Percentiles rank a stretch among this genome's conserved stretches.
Conservation (phyloP, 495 filamentous ascomycete genomes). For the Evernia prunastri region DNA sequence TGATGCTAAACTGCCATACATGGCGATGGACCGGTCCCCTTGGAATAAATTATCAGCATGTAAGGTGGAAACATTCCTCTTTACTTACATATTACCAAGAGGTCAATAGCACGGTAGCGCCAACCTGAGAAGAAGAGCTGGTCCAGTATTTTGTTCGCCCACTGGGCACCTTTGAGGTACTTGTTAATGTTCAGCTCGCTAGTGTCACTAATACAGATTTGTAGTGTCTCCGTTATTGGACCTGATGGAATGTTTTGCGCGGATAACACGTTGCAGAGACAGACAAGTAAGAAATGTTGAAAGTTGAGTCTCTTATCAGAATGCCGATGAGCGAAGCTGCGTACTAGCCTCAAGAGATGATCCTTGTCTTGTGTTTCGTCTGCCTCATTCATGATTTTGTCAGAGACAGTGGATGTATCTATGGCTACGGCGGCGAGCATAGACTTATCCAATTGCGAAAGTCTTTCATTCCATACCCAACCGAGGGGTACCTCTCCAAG, state of each 20-base stretch:
- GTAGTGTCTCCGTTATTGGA: background rate
- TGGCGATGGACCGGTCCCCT: background rate
- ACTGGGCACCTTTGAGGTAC: background rate
- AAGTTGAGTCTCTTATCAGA: background rate
- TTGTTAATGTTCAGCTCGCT: background rate
- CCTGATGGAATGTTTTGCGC: background rate
- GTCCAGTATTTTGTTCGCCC: background rate
- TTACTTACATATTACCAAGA: background rate
- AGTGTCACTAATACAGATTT: background rate
- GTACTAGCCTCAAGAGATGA: background rate
- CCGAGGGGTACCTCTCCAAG: background rate
- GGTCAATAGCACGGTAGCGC: background rate
- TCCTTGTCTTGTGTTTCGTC: background rate
- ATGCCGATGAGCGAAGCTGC: background rate
- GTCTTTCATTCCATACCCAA: background rate
- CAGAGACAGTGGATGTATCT: background rate
- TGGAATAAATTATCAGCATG: background rate
- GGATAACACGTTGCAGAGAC: background rate
- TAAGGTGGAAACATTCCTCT: background rate
- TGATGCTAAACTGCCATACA: background rate
- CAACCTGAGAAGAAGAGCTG: background rate
- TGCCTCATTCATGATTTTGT: no score
- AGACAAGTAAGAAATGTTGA: background rate
- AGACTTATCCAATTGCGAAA: background rate
- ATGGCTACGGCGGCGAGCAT: background rate